Evolutionary conservation across 2,329 filamentous ascomycete species (phyloP), one percentile per base, ranked within the genome.

Genomic region (Exophiala phaeomuriformis): DNA sequence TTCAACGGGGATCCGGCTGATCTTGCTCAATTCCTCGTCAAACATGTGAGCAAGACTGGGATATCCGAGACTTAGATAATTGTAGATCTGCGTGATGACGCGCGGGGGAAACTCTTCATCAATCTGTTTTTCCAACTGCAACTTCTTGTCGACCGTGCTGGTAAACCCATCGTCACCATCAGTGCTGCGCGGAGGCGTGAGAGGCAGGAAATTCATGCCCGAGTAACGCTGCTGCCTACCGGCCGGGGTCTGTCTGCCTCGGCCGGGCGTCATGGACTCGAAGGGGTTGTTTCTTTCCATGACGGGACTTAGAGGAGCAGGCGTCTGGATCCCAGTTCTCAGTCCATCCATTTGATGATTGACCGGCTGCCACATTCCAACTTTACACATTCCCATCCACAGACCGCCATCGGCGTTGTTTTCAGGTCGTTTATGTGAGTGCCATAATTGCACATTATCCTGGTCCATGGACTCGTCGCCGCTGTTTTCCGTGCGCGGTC

Each of bases 31-130:
- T 72, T 97, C 91, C 7, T 84, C 79, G 65, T 97, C 91, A 65
- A 88, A 97, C 36, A 81, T 79, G 27, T 85, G 82, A 7, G 90
- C 91, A 64, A 90, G 82, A 33, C 88, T 84, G 2, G 91, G 90
- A 68, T 96, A 96, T 3, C 91, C 91, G 3, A 97, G 78, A 0
- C 89, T 95, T 10, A 97, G 77, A 69, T 97, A 97, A 69, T 97
- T 96, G 77, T 94, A 97, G 5, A 97, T 90, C 69, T 97, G 91
- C 0, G 90, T 95, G 52, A 96, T 82, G 67, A 96, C 95, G 2
- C 76, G 76, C 67, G 95, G 88, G 56, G 84, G 77, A 64, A 93
- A 95, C 68, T 95, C 90, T 32, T 71, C 67, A 30, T 77, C 71
- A 40, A 82, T 75, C 7, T 71, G 66, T 72, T 71, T 67, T 58